Evolutionary conservation across 2,329 filamentous ascomycete species (phyloP), one percentile per base, ranked within the genome.

Genomic region (Amesomyces nigricolor): DNA sequence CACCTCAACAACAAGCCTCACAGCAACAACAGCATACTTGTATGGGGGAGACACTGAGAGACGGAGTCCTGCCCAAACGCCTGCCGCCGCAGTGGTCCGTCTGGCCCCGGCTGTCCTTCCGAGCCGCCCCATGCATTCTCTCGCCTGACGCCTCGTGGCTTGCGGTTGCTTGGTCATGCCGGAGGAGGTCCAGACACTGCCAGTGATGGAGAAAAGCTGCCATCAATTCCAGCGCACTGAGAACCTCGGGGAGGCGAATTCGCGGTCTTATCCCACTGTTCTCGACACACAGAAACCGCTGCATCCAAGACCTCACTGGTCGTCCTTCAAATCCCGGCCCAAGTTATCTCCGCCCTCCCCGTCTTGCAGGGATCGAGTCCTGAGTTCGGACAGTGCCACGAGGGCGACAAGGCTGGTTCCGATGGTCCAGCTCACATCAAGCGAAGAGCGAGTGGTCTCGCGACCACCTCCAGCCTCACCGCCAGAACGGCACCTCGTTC

Each of bases 81-180:
- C 43, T 14, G 43, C 43, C 17, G 48, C 51, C 48, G 42, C 54
- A 47, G 51, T 46, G 37, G 42, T 42, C 40, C 54, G 50, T 44
- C 51, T 22, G 26, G 49, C 46, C 47, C 60, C 61, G 57, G 58
- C 29, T 59, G 44, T 22, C 51, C 35, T 62, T 54, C 61, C 61
- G 58, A 62, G 54, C 61, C 55, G 59, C 49, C 51, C 51, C 42
- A 44, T 17, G 42, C 10, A 13, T 14, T 47, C 13, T 38, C 43
- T 35, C 50, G 39, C 32, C 17, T 40, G 32, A 35, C 9, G 11
- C 32, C 32, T 9, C 48, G 40, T 37, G 39, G 39, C 48, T 44
- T 16, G 22, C 22, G 22, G 22, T 26, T 11, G 4, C 32, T 35
- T 35, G 32, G 11, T 11, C 32, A 10, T 35, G 22, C 3, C 6